Conservation (phyloP, 805 yeast species). For the Dipodascus albidus region DNA sequence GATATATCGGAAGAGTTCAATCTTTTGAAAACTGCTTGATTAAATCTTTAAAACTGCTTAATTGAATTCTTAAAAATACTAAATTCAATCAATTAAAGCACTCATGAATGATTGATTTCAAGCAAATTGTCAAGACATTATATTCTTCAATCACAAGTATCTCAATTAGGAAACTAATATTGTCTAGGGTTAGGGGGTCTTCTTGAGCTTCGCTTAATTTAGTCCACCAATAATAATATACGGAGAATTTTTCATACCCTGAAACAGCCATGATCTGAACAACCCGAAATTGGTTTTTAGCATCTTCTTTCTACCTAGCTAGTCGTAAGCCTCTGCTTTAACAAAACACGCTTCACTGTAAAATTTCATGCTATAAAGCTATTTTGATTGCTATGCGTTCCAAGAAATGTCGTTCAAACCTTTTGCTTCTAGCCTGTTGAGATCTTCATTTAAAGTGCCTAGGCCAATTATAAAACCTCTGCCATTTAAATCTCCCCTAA, state of each 20-base stretch:
- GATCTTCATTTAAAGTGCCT: too few relatives aligned
- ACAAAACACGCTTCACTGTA: too few relatives aligned
- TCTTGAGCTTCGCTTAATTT: too few relatives aligned
- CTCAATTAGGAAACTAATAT: background rate
- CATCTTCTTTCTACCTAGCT: background rate
- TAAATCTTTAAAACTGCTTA: too few relatives aligned
- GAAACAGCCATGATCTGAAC: background rate
- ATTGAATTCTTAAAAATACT: too few relatives aligned
- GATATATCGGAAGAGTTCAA: too few relatives aligned
- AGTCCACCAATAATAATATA: background rate
- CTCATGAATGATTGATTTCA: too few relatives aligned
- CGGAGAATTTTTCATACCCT: background rate
- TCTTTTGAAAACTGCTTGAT: too few relatives aligned
- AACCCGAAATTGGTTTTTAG: background rate
- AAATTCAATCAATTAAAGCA: too few relatives aligned
- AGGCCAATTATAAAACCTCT: background rate
- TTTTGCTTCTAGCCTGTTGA: background rate
- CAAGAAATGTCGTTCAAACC: background rate
- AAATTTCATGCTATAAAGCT: background rate
- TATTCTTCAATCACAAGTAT: too few relatives aligned
- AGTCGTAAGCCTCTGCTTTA: background rate
- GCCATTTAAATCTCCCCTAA: background rate
- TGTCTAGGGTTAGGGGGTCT: background rate
- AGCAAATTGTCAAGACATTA: too few relatives aligned
- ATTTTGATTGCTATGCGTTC: background rate